Evolutionary conservation across 495 filamentous ascomycete species (phyloP), one percentile per base, ranked within the genome.

Genomic region (Penicillium longicatenatum): DNA sequence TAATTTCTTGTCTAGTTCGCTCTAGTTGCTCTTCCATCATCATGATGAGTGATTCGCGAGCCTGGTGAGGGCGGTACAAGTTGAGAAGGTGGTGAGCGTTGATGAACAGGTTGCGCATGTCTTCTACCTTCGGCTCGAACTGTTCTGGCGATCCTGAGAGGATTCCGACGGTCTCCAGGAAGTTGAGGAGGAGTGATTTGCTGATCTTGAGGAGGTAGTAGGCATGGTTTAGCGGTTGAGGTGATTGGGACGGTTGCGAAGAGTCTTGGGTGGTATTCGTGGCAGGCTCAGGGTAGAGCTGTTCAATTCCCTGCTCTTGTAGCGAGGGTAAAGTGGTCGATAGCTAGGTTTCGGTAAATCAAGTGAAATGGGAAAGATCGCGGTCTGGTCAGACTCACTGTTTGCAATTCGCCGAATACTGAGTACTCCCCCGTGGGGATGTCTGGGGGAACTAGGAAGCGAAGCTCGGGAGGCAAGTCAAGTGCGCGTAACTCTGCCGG

Each of bases 11-110:
- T 59, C 82, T 84, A 54, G 84, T 87, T 58, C 75, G 79, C 59
- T 89, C 85, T 33, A 97, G 70, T 68, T 94, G 89, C 63, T 90
- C 89, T 74, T 97, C 91, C 92, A 98, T 94, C 81, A 94, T 84
- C 66, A 86, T 69, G 24, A 97, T 95, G 43, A 98, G 76, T 29
- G 86, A 92, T 74, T 98, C 95, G 37, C 94, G 78, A 22, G 93
- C 92, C 71, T 98, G 95, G 70, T 98, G 94, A 3, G 94, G 95
- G 21, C 94, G 86, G 71, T 97, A 98, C 56, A 94, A 87, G 70
- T 98, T 98, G 48, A 97, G 82, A 19, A 93, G 81, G 59, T 92
- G 89, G 69, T 97, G 91, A 52, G 92, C 88, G 72, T 98, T 97
- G 64, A 91, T 84, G 55, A 93, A 87, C 4, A 97, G 63, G 22